These are phyloP conservation scores for Arabidopsis suecica DNA, from an alignment of 345 rosid genomes.

Conservation along the genomic window DNA sequence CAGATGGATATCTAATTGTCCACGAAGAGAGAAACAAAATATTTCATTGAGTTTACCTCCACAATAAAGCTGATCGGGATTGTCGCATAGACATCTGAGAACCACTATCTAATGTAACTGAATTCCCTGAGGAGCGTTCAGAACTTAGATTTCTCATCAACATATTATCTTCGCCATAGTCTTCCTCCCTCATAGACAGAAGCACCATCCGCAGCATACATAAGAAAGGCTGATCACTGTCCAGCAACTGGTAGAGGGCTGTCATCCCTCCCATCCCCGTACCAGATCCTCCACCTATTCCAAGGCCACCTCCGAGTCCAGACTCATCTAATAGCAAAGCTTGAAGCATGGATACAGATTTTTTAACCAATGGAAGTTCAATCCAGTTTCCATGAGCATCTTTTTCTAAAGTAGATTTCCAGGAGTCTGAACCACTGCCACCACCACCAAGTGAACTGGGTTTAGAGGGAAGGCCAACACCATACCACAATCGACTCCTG, in stretches of 20 bases:
- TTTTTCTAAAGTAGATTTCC: slow-evolving; percentile 86
- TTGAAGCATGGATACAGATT: slow-evolving; percentile 96
- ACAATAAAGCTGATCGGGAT: slow-evolving; percentile 84
- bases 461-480: slow-evolving; percentile 84
- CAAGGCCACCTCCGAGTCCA: slow-evolving; percentile 99
- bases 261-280: slow-evolving; percentile 99
- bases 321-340: slow-evolving; percentile 93
- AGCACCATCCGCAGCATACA: slow-evolving; percentile 99
- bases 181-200: slow-evolving; percentile 97
- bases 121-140: slow-evolving; percentile 56
- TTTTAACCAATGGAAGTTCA: slow-evolving; percentile 91
- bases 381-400: slow-evolving; percentile 96
- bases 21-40: slow-evolving; percentile 12
- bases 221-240: slow-evolving; percentile 98
- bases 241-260: slow-evolving; percentile 90
- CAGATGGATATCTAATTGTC: slow-evolving; percentile 32
- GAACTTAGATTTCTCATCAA: slow-evolving; percentile 64
- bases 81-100: slow-evolving; percentile 64
- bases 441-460: slow-evolving; percentile 77
- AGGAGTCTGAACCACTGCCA: slow-evolving; percentile 89
- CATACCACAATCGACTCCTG: slow-evolving; percentile 97
- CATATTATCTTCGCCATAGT: slow-evolving; percentile 74
- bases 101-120: slow-evolving; percentile 53
- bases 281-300: slow-evolving; percentile 99
- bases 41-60: slow-evolving; percentile 70